Percentiles rank a stretch among this genome's conserved stretches.
These are phyloP conservation scores for Fusarium tricinctum DNA, from an alignment of 2,329 filamentous ascomycete genomes.

Conservation along the genomic window DNA sequence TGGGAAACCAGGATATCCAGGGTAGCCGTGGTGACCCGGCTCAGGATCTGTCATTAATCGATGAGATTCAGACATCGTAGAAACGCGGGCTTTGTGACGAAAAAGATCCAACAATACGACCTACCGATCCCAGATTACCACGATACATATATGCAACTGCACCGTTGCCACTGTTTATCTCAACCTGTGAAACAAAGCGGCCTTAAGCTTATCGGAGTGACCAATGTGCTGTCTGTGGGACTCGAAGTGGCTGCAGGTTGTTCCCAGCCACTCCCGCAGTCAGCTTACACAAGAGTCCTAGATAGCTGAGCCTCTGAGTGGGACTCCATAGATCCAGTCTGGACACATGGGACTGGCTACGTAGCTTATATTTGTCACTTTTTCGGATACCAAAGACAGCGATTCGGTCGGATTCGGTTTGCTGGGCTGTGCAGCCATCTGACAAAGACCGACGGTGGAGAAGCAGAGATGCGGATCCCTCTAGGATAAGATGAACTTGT, in stretches of 20 bases:
- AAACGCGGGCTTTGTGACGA: background rate
- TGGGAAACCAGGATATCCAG: slow-evolving; percentile 9
- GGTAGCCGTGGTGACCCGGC: background rate
- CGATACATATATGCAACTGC: slow-evolving; percentile 10
- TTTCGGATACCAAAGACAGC: background rate
- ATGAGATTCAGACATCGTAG: slow-evolving; percentile 5
- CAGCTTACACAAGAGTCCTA: background rate
- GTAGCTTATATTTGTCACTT: background rate
- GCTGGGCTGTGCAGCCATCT: background rate
- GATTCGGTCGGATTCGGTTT: background rate
- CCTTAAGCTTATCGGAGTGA: background rate
- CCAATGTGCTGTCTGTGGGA: background rate
- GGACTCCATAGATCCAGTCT: background rate
- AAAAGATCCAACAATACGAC: background rate
- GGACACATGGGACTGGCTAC: background rate
- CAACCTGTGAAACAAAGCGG: background rate
- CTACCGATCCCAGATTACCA: background rate
- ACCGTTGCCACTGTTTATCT: background rate
- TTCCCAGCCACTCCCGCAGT: background rate
- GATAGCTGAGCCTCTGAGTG: background rate
- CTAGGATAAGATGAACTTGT: background rate
- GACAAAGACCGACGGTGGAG: background rate
- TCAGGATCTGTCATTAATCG: slow-evolving; percentile 2
- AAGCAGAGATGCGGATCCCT: background rate
- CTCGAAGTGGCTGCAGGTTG: background rate